A percentile compares a stretch with the other conserved stretches of the same genome.
These are phyloP conservation scores for Termitomyces eurrhizus DNA, from an alignment of 768 basidiomycete species.

Conservation along the genomic window DNA sequence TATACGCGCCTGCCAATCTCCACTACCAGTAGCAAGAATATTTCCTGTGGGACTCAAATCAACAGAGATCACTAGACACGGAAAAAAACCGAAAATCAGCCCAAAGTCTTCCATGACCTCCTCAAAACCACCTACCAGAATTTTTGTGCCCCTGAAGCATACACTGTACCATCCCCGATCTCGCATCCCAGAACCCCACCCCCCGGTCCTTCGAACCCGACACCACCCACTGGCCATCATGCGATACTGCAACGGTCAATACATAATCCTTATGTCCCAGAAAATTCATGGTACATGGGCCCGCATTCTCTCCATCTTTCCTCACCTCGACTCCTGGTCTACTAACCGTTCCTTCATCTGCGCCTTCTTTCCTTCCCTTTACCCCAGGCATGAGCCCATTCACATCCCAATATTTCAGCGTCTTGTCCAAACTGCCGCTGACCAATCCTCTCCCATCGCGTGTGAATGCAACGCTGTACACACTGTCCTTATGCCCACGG, in stretches of 20 bases:
- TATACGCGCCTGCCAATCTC: conserved; percentile 53
- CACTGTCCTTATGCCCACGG: conserved; percentile 77
- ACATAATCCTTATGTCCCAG: conserved; percentile 83
- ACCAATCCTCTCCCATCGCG: conserved; percentile 90
- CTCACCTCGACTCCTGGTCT: conserved; percentile 16
- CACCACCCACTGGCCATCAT: conserved; percentile 92
- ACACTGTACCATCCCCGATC: conserved; percentile 74
- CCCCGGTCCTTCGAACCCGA: conserved; percentile 94
- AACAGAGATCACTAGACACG: conserved; percentile 41
- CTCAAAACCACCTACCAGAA: conserved; percentile 34
- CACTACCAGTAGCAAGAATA: conserved; percentile 49
- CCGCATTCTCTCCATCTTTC: conserved; percentile 52
- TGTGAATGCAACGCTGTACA: conserved; percentile 89
- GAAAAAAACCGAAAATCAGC: not conserved
- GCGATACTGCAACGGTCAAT: conserved; percentile 67
- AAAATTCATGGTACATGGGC: conserved; percentile 76
- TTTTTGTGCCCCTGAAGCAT: conserved; percentile 82
- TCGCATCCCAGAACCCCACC: conserved; percentile 91
- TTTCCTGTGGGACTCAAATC: conserved; percentile 44
- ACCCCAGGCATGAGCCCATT: conserved; percentile 70
- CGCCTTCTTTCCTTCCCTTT: conserved; percentile 46
- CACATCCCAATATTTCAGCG: conserved; percentile 85
- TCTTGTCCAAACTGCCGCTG: conserved; percentile 89
- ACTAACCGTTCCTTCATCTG: conserved; percentile 36
- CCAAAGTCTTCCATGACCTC: not conserved